phyloP scores from a whole-genome alignment of 2,329 filamentous ascomycete genomes.

The Gyromitra esculenta region DNA sequence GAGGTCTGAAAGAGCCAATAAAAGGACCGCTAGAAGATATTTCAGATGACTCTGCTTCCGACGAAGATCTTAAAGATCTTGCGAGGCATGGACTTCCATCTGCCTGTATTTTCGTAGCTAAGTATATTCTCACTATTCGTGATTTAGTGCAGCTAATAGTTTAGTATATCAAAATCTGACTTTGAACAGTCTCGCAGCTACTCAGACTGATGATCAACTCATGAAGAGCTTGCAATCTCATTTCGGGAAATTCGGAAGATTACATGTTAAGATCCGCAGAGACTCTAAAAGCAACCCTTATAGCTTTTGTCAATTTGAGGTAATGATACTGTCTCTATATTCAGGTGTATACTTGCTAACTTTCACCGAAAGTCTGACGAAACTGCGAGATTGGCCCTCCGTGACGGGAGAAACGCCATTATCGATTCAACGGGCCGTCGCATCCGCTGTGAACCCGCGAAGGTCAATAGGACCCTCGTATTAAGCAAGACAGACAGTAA shows the following conservation, averaged over 20 bases:
- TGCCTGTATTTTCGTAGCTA: constrained; percentile 61
- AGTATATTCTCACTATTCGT: constrained; percentile 57
- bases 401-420: constrained; percentile 52
- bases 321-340: constrained; percentile 46
- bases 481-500: constrained; percentile 48
- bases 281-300: constrained; percentile 60
- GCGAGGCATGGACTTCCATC: constrained; percentile 57
- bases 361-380: constrained; percentile 57
- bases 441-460: constrained; percentile 54
- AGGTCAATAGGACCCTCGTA: constrained; percentile 54
- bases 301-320: constrained; percentile 62
- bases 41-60: constrained; percentile 58
- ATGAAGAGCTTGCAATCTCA: constrained; percentile 57
- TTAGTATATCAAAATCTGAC: constrained; percentile 6
- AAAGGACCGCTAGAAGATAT: constrained; percentile 54
- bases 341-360: constrained; percentile 23
- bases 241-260: constrained; percentile 59
- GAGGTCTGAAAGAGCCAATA: constrained; percentile 20
- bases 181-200: constrained; percentile 56
- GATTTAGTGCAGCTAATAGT: neutral
- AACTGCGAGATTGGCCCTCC: constrained; percentile 58
- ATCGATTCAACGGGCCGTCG: constrained; percentile 53
- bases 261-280: constrained; percentile 60
- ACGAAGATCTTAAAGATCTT: constrained; percentile 61
- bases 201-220: constrained; percentile 58